Evolutionary conservation across 75 land plant genomes (phyloP), one percentile per base, ranked within the genome.

Genomic region (Cryptomeria japonica): DNA sequence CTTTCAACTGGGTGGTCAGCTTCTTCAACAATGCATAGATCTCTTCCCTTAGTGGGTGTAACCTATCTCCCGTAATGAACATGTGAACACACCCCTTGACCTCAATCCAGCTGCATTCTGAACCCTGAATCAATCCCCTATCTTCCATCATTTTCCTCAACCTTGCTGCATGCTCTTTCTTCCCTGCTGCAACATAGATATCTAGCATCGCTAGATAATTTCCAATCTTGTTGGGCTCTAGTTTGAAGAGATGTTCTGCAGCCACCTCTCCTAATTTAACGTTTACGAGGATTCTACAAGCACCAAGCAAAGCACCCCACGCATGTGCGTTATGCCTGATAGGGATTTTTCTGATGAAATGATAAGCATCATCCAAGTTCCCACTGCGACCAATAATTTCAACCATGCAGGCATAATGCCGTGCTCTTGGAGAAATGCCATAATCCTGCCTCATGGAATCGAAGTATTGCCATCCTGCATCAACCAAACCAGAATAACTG

Each of bases 101-200:
- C 89, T 87, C 88, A 58, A 88, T 61, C 89, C 87, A 86, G 88
- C 89, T 86, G 58, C 70, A 86, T 70, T 86, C 87, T 1, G 89
- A 41, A 18, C 32, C 88, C 82, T 79, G 41, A 39, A 37, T 42
- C 44, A 88, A 42, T 31, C 89, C 89, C 86, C 44, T 53, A 47
- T 88, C 88, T 38, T 86, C 38, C 89, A 88, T 86, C 19, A 87
- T 53, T 22, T 70, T 49, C 36, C 51, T 86, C 10, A 88, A 19
- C 42, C 28, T 87, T 39, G 88, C 55, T 58, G 87, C 88, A 72
- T 86, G 31, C n/a, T 88, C 89, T 87, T 88, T 34, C 75, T 82
- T 76, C 42, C 89, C 80, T 32, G 89, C 89, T 25, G 89, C 83
- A n/a, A 89, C 61, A 51, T 89, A 89, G 47, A 88, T 75, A 37